A percentile compares a stretch with the other conserved stretches of the same genome.
Evolutionary conservation across 2,329 filamentous ascomycete species (phyloP).

Genomic region (Pseudogymnoascus sp.): DNA sequence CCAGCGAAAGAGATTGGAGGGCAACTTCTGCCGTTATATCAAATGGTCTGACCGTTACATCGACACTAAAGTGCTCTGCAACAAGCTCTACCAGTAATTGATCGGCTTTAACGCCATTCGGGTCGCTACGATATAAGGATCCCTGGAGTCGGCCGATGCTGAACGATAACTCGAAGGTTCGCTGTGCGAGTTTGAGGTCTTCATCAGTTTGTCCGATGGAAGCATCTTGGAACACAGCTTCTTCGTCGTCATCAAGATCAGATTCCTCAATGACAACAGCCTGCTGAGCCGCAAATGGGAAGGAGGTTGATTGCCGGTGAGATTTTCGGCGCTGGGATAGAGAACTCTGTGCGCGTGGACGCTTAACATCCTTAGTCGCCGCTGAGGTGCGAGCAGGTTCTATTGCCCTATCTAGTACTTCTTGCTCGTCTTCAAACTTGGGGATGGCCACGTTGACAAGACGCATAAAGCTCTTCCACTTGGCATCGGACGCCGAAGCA

Average conservation of each 20-base stretch:
- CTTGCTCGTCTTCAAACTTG: slow-evolving; percentile 54
- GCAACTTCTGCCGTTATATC: slow-evolving; percentile 92
- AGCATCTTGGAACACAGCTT: slow-evolving; percentile 60
- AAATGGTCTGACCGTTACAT: slow-evolving; percentile 79
- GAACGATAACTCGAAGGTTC: slow-evolving; percentile 94
- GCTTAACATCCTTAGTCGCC: slow-evolving; percentile 11
- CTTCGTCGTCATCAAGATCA: slow-evolving; percentile 47
- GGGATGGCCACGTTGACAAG: slow-evolving; percentile 93
- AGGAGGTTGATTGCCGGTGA: slow-evolving; percentile 59
- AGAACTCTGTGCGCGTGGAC: slow-evolving; percentile 20
- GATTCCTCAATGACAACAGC: slow-evolving; percentile 64
- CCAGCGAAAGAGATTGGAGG: slow-evolving; percentile 76
- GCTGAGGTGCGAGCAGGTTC: background rate
- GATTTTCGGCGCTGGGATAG: slow-evolving; percentile 32
- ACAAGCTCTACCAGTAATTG: slow-evolving; percentile 82
- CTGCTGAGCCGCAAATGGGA: slow-evolving; percentile 63
- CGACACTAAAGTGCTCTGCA: slow-evolving; percentile 77
- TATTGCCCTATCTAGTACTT: slow-evolving; percentile 18
- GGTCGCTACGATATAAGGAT: slow-evolving; percentile 80
- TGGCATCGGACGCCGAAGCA: slow-evolving; percentile 83
- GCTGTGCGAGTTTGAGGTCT: slow-evolving; percentile 69
- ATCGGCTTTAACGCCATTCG: slow-evolving; percentile 66
- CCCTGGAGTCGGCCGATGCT: slow-evolving; percentile 90
- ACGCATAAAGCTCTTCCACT: slow-evolving; percentile 96
- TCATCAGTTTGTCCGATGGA: slow-evolving; percentile 44